These are phyloP conservation scores for Monilinia polystroma DNA, from an alignment of 2,329 filamentous ascomycete species.

Conservation along the genomic window DNA sequence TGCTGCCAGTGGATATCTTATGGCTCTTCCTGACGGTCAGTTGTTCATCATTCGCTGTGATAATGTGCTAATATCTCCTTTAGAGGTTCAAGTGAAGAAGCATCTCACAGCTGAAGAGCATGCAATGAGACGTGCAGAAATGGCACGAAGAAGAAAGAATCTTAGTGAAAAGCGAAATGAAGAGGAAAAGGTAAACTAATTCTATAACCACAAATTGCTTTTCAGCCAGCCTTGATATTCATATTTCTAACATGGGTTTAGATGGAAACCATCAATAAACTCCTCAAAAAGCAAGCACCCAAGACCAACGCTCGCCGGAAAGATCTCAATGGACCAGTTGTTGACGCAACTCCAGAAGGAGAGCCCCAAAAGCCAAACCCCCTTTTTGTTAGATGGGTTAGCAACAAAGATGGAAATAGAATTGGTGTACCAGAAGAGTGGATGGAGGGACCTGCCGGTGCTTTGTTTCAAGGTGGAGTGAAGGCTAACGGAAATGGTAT, in stretches of 20 bases:
- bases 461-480: conserved; percentile 50
- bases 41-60: neutral
- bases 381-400: conserved; percentile 69
- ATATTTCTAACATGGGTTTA: conserved; percentile 40
- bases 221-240: neutral
- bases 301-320: conserved; percentile 59
- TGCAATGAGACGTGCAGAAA: conserved; percentile 70
- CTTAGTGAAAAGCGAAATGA: conserved; percentile 75
- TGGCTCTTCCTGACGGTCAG: conserved; percentile 46
- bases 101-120: conserved; percentile 71
- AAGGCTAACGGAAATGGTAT: conserved; percentile 29
- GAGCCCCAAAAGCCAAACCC: conserved; percentile 54
- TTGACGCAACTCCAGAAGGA: conserved; percentile 50
- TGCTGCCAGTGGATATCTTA: conserved; percentile 45
- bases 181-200: conserved; percentile 63
- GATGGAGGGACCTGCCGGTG: conserved; percentile 60
- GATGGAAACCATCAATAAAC: conserved; percentile 90
- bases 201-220: conserved; percentile 8
- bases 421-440: conserved; percentile 69
- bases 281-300: conserved; percentile 80
- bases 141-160: conserved; percentile 72
- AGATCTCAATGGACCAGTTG: conserved; percentile 42
- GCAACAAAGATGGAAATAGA: conserved; percentile 60
- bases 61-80: conserved; percentile 27
- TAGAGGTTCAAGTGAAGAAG: conserved; percentile 70